Evolutionary conservation across 192 early-diverging fungal genomes (phyloP).

Genomic region (Coemansia guatemalensis): DNA sequence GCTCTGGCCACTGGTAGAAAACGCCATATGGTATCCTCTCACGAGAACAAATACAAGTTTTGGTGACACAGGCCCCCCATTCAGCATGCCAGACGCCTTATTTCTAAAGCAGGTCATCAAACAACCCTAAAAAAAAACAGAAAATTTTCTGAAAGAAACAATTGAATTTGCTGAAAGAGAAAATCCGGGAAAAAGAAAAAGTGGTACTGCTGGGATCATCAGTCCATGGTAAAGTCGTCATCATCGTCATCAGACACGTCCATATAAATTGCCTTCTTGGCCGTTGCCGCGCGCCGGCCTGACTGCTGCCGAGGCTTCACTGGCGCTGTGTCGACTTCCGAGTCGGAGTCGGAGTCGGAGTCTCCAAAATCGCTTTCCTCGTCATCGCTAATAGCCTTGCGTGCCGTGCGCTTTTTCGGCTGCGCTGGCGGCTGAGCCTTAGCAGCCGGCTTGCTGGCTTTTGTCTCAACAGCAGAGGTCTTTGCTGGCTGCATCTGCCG

Average conservation of each 20-base stretch:
- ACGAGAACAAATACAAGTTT: background rate
- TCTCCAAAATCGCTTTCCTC: constrained; percentile 19
- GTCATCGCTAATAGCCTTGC: constrained; percentile 34
- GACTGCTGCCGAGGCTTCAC: constrained; percentile 18
- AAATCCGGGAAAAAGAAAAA: background rate
- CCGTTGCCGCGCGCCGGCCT: constrained; percentile 21
- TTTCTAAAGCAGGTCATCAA: too few species aligned
- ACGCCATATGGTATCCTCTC: background rate
- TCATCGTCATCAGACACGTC: constrained; percentile 44
- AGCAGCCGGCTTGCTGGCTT: constrained; percentile 8
- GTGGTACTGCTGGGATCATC: background rate
- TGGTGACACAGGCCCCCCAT: too few species aligned
- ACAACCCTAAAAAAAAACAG: background rate
- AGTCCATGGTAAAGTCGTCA: constrained; percentile 35
- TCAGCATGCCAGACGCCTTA: too few species aligned
- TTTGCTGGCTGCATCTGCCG: constrained; percentile 6
- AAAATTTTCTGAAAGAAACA: background rate
- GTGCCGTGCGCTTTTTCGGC: constrained; percentile 8
- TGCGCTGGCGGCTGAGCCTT: constrained; percentile 3
- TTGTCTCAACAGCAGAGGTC: background rate
- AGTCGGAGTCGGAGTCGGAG: constrained; percentile 9
- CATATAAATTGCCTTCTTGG: constrained; percentile 29
- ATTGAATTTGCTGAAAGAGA: background rate
- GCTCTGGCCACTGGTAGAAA: background rate
- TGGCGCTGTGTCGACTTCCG: constrained; percentile 19